Evolutionary conservation across 2,329 filamentous ascomycete genomes (phyloP).

Genomic region (Pseudofabraea citricarpa): DNA sequence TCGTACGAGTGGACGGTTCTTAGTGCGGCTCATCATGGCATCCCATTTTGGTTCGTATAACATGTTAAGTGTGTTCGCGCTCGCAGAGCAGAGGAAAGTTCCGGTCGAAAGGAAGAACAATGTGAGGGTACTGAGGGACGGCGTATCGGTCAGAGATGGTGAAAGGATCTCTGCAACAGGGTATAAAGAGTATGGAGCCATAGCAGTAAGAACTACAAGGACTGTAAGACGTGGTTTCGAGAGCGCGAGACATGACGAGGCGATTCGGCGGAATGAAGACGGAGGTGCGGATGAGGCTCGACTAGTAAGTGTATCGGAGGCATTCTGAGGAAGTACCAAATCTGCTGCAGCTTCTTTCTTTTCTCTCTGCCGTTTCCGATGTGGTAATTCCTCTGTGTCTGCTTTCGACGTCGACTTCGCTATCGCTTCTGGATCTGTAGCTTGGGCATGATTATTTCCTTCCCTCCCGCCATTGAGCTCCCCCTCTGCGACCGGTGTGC

Average conservation of each 20-base stretch:
- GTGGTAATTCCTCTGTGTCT: slow-evolving; percentile 20
- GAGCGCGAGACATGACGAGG: slow-evolving; percentile 82
- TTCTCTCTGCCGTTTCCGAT: slow-evolving; percentile 25
- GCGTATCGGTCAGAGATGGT: slow-evolving; percentile 57
- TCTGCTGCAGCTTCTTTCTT: slow-evolving; percentile 16
- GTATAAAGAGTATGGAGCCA: slow-evolving; percentile 87
- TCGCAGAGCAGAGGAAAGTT: slow-evolving; percentile 83
- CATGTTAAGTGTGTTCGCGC: slow-evolving; percentile 96
- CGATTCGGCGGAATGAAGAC: slow-evolving; percentile 55
- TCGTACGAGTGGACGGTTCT: slow-evolving; percentile 83
- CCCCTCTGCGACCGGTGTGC: slow-evolving; percentile 10
- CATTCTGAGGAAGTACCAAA: slow-evolving; percentile 37
- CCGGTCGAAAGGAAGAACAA: slow-evolving; percentile 87
- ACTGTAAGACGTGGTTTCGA: slow-evolving; percentile 94
- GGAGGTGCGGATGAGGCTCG: slow-evolving; percentile 44
- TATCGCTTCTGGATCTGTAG: too few relatives aligned
- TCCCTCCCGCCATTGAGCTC: slow-evolving; percentile 12
- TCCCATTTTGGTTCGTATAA: slow-evolving; percentile 88
- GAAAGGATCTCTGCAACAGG: slow-evolving; percentile 83
- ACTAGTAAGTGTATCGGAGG: slow-evolving; percentile 51
- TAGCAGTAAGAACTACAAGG: slow-evolving; percentile 85
- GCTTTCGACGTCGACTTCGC: slow-evolving; percentile 11
- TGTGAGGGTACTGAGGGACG: slow-evolving; percentile 84
- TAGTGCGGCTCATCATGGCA: slow-evolving; percentile 87
- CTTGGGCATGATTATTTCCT: slow-evolving; percentile 10